Base-by-base conservation (phyloP, 2,329 filamentous ascomycete genomes). In the Parastagonospora nodorum region DNA sequence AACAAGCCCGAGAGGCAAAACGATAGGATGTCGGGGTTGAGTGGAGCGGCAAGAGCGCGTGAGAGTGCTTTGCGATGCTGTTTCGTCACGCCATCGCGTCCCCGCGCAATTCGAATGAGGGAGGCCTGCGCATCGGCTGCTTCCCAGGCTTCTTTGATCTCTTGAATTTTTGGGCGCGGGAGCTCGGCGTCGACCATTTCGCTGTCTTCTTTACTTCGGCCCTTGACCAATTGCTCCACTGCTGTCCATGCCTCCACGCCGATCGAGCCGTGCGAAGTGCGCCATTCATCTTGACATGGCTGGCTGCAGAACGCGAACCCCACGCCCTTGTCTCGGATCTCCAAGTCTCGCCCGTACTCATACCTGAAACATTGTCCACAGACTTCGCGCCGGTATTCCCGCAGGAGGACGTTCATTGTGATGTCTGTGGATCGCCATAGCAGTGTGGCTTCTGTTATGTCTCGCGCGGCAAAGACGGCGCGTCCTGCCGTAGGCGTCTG, bases 331-430 rank as follows among this genome's bases (percentile, higher is more conserved):
- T 77, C 73, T 12, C 74, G 70, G 5, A 78, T 62, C 5, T 62
- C 61, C 50, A 78, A 60, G 37, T 73, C 74, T 2, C 75, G 68
- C 1, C 78, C 78, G 16, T 73, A 65, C 28, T 79, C 73, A 60
- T 80, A 80, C 15, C 50, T 47, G 48, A 80, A 80, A 60, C 78
- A 80, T 24, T 74, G 66, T 0, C 73, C 77, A 63, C 78, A 80
- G 9, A 80, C 78, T 66, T 80, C 78, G 35, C 77, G 76, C 8
- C 75, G 69, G 59, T 80, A 80, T 42, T 77, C 70, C 40, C 76
- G 73, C 35, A 77, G 71, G 4, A 80, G 53, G 8, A 80, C 74
- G 28, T 69, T 70, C 1, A 75, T 64, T 3, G 72, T 67, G 1
- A 77, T 70, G 14, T 73, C 67, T n/a, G 65, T 58, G 14, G 74